phyloP scores from a whole-genome alignment of 1,284 basidiomycete species.

The Vanrija sp. region DNA sequence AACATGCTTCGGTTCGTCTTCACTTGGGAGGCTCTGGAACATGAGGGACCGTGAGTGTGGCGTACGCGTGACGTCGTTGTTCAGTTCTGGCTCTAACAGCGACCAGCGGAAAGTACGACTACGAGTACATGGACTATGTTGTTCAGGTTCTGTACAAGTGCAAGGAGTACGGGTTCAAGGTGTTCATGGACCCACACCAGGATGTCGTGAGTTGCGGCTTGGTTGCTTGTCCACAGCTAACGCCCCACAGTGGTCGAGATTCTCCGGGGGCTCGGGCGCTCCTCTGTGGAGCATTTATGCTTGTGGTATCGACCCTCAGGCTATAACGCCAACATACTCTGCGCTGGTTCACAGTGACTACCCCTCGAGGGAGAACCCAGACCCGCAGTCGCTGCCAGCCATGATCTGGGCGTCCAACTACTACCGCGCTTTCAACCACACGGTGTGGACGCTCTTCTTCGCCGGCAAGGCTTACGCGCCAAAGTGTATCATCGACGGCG shows the following conservation, averaged over 20 bases:
- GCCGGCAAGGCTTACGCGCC: slow-evolving; percentile 86
- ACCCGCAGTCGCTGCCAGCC: slow-evolving; percentile 71
- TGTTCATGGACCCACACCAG: slow-evolving; percentile 96
- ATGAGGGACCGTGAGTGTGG: slow-evolving; percentile 79
- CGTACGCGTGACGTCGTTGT: background rate
- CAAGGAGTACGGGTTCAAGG: slow-evolving; percentile 89
- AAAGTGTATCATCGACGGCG: slow-evolving; percentile 81
- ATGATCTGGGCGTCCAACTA: slow-evolving; percentile 99
- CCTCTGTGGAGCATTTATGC: slow-evolving; percentile 92
- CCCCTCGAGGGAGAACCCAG: slow-evolving; percentile 56
- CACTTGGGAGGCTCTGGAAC: slow-evolving; percentile 92
- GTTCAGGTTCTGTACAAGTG: slow-evolving; percentile 81
- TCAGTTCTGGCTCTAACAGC: background rate
- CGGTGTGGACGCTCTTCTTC: slow-evolving; percentile 91
- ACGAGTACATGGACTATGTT: slow-evolving; percentile 88
- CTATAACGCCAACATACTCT: slow-evolving; percentile 77
- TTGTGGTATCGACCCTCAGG: slow-evolving; percentile 82
- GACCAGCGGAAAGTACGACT: slow-evolving; percentile 78
- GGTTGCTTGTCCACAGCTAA: background rate
- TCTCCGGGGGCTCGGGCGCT: slow-evolving; percentile 92
- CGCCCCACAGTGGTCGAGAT: slow-evolving; percentile 80
- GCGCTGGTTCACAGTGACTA: slow-evolving; percentile 89
- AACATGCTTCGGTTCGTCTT: slow-evolving; percentile 89
- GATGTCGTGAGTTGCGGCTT: slow-evolving; percentile 67
- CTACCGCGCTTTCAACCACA: slow-evolving; percentile 78